A percentile compares a stretch with the other conserved stretches of the same genome.
These are phyloP conservation scores for Hyaloscypha finlandica DNA, from an alignment of 495 filamentous ascomycete genomes.

Conservation along the genomic window DNA sequence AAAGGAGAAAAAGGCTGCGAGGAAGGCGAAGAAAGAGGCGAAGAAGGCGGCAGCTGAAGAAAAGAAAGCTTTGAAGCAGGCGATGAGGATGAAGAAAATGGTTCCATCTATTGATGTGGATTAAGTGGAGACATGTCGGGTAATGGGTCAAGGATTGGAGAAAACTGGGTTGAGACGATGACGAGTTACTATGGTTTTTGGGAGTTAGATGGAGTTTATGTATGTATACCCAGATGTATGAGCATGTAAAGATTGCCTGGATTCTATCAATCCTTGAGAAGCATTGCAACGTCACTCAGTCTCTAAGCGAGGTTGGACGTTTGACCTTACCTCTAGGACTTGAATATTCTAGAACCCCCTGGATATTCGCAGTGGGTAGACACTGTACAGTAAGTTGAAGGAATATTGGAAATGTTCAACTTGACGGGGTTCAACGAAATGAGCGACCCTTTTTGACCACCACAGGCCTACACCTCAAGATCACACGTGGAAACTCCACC, in stretches of 20 bases:
- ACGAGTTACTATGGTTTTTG: background rate
- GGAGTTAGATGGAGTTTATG: background rate
- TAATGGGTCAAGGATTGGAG: background rate
- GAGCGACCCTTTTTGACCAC: too few species aligned
- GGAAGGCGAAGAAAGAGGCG: constrained; percentile 22
- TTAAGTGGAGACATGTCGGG: background rate
- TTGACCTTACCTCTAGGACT: too few species aligned
- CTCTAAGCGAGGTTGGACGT: too few species aligned
- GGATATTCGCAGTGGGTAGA: too few species aligned
- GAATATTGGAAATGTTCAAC: too few species aligned
- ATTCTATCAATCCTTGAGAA: too few species aligned
- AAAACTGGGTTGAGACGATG: background rate
- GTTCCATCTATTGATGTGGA: background rate
- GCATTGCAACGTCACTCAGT: too few species aligned
- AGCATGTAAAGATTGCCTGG: too few species aligned
- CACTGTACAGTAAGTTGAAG: too few species aligned
- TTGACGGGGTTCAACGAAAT: too few species aligned
- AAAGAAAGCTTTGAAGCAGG: constrained; percentile 14
- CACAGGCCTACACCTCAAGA: too few species aligned
- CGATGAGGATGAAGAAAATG: constrained; percentile 12
- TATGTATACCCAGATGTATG: background rate
- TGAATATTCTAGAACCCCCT: too few species aligned
- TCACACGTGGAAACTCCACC: background rate
- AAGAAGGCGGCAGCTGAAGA: constrained; percentile 16
- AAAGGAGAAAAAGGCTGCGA: constrained; percentile 29